Conservation (phyloP, 1,284 basidiomycete genomes). For the Takashimella tepidaria region DNA sequence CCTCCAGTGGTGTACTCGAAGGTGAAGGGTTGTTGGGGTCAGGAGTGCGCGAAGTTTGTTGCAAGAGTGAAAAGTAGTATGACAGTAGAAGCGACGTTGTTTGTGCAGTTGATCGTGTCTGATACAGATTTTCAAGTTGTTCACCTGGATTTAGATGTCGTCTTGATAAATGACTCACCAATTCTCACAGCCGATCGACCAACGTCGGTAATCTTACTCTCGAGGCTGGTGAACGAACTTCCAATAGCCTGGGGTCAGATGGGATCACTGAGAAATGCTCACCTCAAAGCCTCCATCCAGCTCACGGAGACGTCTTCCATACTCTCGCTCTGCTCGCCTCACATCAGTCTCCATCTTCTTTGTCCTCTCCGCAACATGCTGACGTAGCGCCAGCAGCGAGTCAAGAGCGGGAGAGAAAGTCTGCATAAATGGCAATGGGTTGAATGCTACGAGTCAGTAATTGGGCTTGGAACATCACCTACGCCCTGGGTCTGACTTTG, state of each 20-base stretch:
- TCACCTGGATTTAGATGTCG: slow-evolving; percentile 65
- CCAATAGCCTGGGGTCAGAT: slow-evolving; percentile 63
- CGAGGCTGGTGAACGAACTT: slow-evolving; percentile 75
- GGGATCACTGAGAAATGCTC: slow-evolving; percentile 5
- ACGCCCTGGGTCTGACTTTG: slow-evolving; percentile 77
- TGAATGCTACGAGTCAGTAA: slow-evolving; percentile 62
- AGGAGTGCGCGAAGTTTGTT: slow-evolving; percentile 63
- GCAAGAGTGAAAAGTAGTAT: slow-evolving; percentile 88
- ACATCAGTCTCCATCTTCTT: slow-evolving; percentile 90
- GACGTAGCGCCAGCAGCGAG: slow-evolving; percentile 73
- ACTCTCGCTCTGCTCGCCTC: slow-evolving; percentile 82
- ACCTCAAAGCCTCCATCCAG: slow-evolving; percentile 88
- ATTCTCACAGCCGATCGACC: slow-evolving; percentile 91
- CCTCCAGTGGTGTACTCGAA: slow-evolving; percentile 33
- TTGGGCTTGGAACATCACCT: slow-evolving; percentile 38
- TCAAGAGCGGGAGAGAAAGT: slow-evolving; percentile 89
- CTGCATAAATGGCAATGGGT: slow-evolving; percentile 85
- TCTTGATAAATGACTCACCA: slow-evolving; percentile 53
- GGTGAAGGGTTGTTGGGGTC: slow-evolving; percentile 19
- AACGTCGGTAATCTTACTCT: slow-evolving; percentile 83
- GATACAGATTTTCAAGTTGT: slow-evolving; percentile 91
- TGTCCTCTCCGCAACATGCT: slow-evolving; percentile 80
- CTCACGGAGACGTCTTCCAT: slow-evolving; percentile 87
- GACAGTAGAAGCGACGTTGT: slow-evolving; percentile 92
- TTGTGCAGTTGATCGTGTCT: slow-evolving; percentile 85